Evolutionary conservation across 306 rosid genomes (phyloP).

Genomic region (Morella rubra): DNA sequence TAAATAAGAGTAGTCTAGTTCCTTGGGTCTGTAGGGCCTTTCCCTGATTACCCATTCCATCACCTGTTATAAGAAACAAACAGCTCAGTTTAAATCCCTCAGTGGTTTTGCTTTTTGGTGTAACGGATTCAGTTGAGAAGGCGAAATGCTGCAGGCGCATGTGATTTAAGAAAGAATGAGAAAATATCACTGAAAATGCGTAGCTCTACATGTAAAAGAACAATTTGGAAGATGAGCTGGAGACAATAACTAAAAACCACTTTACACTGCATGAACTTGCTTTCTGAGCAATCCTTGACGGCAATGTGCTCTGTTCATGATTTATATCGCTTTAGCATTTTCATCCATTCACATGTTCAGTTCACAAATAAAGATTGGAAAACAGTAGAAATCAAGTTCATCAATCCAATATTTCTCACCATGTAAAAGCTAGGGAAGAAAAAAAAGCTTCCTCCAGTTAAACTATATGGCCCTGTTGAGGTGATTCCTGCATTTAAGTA

Average conservation of each 20-base stretch:
- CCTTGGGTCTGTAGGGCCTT: constrained; percentile 71
- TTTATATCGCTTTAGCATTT: neutral
- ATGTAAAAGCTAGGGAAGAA: neutral
- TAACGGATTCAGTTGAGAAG: neutral
- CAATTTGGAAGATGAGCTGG: neutral
- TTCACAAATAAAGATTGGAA: neutral
- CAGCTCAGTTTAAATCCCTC: constrained; percentile 9
- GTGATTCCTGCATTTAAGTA: neutral
- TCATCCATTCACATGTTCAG: neutral
- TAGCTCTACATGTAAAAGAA: neutral
- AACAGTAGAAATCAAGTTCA: neutral
- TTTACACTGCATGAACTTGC: neutral
- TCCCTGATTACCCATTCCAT: constrained; percentile 98
- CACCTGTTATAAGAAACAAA: constrained; percentile 51
- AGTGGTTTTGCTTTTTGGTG: neutral
- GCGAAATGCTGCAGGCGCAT: neutral
- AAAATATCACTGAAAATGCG: neutral
- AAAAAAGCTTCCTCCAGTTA: neutral
- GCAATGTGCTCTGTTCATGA: neutral
- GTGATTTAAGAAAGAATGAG: neutral
- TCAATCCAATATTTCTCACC: neutral
- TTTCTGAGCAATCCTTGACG: neutral
- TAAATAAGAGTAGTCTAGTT: constrained; percentile 81
- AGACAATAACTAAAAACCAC: neutral
- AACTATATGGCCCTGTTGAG: neutral